Evolutionary conservation across 2,329 filamentous ascomycete species (phyloP), one percentile per base, ranked within the genome.

Genomic region (Sarocladium kiliense): DNA sequence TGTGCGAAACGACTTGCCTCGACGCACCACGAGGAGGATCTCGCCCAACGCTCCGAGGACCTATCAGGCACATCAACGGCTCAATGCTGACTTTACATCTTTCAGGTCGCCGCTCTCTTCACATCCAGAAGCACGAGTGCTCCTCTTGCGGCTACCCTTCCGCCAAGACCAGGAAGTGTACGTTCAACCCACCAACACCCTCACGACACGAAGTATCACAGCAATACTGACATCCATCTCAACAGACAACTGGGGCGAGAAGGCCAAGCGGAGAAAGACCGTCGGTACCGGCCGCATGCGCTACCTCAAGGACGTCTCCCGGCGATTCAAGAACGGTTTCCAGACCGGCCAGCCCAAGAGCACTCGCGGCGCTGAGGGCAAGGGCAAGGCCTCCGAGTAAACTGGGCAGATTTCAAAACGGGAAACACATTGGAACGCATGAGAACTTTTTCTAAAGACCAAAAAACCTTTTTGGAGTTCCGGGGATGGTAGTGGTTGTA

Each of bases 241-340:
- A 60, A 74, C 74, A 97, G 93, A 87, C 88, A 97, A 99, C 89
- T 99, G 94, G 94, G 86, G 89, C 77, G 93, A 97, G 86, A 99
- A 99, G 89, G 93, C 92, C 71, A 97, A 97, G 91, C 85, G 94
- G 78, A 95, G 94, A 88, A 97, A 97, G 92, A 97, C 93, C 73
- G 93, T 89, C 75, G 94, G 94, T 71, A 93, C 91, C 73, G 94
- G 94, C 77, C 90, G 94, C 78, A 94, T 92, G 87, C 86, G 91
- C 74, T 90, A 92, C 81, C 85, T 99, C 75, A 96, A 95, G 85
- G 84, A 83, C 71, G 87, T 99, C 74, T 82, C 91, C 74, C 88
- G 94, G 77, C 86, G 86, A 80, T 96, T 96, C 87, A 91, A 88
- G 84, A 99, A 99, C 81, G 92, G 91, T 69, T 99, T 99, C 90